Conservation (phyloP, 2,329 filamentous ascomycete species). For the Botryotinia convoluta region DNA sequence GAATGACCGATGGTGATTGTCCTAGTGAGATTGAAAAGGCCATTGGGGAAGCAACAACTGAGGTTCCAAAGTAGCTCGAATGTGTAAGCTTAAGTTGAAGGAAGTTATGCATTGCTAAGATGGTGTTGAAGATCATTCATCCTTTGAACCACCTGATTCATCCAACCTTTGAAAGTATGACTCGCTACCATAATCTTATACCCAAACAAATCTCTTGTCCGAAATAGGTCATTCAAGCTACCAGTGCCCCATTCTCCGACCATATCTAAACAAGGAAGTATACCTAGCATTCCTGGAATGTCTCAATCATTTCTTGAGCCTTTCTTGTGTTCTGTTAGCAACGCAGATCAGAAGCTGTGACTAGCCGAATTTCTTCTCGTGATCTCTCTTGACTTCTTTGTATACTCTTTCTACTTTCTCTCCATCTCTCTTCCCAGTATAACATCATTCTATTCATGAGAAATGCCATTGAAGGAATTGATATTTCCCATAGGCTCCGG, state of each 20-base stretch:
- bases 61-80: slow-evolving; percentile 22
- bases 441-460: too few relatives aligned
- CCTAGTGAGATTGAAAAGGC: slow-evolving; percentile 1
- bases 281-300: background rate
- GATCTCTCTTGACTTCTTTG: background rate
- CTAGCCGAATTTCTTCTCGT: background rate
- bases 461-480: background rate
- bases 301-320: background rate
- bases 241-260: background rate
- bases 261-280: background rate
- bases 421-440: too few relatives aligned
- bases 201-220: background rate
- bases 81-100: background rate
- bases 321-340: background rate
- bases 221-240: background rate
- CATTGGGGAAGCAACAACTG: slow-evolving; percentile 24
- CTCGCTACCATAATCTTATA: background rate
- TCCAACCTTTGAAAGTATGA: background rate
- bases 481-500: background rate
- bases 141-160: background rate
- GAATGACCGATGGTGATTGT: slow-evolving; percentile 16
- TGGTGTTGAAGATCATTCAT: background rate
- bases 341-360: background rate
- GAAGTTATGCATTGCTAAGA: background rate
- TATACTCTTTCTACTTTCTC: background rate